Conservation (phyloP, 2,329 filamentous ascomycete genomes). For the Chaetoscypha palmicola region DNA sequence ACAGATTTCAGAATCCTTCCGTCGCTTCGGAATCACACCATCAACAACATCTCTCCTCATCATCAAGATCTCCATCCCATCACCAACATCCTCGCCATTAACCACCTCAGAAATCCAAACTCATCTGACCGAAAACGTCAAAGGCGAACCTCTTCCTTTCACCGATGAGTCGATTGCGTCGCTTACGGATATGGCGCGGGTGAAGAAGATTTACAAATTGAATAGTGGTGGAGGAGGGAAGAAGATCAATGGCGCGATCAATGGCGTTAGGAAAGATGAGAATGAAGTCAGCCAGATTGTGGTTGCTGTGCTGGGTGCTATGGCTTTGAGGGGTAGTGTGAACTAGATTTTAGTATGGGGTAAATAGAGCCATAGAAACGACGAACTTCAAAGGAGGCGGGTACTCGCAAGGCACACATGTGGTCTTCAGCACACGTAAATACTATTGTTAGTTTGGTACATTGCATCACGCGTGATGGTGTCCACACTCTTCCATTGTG, state of each 20-base stretch:
- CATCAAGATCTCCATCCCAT: constrained; percentile 63
- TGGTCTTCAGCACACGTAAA: too few species aligned
- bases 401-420: too few species aligned
- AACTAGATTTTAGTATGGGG: constrained; percentile 20
- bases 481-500: too few species aligned
- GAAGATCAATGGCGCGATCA: constrained; percentile 10
- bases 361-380: too few species aligned
- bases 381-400: too few species aligned
- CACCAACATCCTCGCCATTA: constrained; percentile 33
- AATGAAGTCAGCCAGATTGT: constrained; percentile 53
- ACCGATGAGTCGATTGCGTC: constrained; percentile 54
- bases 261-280: constrained; percentile 26
- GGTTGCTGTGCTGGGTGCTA: constrained; percentile 62
- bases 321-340: constrained; percentile 62
- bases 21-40: constrained; percentile 74
- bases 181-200: constrained; percentile 57
- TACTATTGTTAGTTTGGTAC: too few species aligned
- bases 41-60: constrained; percentile 66
- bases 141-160: constrained; percentile 53
- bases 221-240: constrained; percentile 45
- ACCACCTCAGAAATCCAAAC: constrained; percentile 42
- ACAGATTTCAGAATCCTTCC: constrained; percentile 87
- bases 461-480: too few species aligned
- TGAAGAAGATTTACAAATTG: constrained; percentile 84
- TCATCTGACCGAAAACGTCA: constrained; percentile 55